Evolutionary conservation across 78 protist species (phyloP), one percentile per base, ranked within the genome.

Genomic region (Dictyostelium purpureum): DNA sequence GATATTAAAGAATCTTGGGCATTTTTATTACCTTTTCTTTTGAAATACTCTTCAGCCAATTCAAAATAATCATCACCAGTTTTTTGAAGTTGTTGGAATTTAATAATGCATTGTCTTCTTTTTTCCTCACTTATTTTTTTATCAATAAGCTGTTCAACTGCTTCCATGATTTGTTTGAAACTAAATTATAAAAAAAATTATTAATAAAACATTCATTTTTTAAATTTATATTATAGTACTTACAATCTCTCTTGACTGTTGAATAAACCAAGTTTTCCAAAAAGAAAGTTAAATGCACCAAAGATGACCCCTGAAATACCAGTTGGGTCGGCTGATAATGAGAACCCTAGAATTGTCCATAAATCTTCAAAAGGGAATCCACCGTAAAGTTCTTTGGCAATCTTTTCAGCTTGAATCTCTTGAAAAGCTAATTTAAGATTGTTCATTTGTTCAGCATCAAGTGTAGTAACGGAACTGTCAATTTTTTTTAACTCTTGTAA

Each of bases 151-250:
- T 71, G 40, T 71, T 71, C 78, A n/a, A 71, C 52, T 47, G 43
- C 57, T 45, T 71, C 78, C 78, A 71, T 71, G 11, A 71, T 71
- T 45, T 71, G 38, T 43, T 71, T 45, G 18, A 31, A 63, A 31
- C 51, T 71, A 7, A 31, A 69, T 16, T 42, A 12, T 42, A 69
- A 69, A 31, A 14, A 18, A 40, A 35, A 18, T 19, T 21, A 38
- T 38, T 38, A 31, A 21, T 69, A 16, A 35, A 49, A 49, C n/a
- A n/a, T n/a, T n/a, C n/a, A n/a, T n/a, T n/a, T n/a, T n/a, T n/a
- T n/a, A n/a, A n/a, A n/a, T n/a, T n/a, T 5, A 35, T 42, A 35
- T 14, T 69, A 42, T 21, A 14, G 16, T 16, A 70, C 77, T 12
- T 71, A 71, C 78, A 71, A 43, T 26, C 7, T n/a, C n/a, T 54